Evolutionary conservation across 768 basidiomycete genomes (phyloP).

Genomic region (Rhizopogon rudus): DNA sequence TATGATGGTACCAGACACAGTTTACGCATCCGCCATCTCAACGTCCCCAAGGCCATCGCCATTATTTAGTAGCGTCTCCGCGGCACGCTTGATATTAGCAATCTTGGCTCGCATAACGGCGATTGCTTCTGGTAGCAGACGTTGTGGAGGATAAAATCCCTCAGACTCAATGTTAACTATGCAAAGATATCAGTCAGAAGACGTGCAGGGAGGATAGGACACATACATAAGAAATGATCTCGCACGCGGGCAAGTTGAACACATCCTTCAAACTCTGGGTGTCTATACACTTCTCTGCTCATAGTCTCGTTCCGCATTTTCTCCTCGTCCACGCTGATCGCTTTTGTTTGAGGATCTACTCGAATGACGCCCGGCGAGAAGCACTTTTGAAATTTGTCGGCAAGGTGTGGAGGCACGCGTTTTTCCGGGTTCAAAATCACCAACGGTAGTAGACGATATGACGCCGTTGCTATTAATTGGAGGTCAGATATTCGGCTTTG

Average conservation of each 20-base stretch:
- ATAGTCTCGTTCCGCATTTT: slow-evolving; percentile 83
- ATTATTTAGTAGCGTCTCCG: slow-evolving; percentile 49
- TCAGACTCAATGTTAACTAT: slow-evolving; percentile 89
- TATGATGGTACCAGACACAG: too few relatives aligned
- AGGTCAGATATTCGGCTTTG: neutral
- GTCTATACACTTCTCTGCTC: slow-evolving; percentile 86
- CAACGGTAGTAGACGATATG: slow-evolving; percentile 87
- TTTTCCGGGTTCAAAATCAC: slow-evolving; percentile 65
- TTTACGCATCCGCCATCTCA: slow-evolving; percentile 44
- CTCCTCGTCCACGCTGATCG: slow-evolving; percentile 56
- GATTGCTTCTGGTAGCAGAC: slow-evolving; percentile 76
- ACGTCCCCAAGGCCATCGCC: slow-evolving; percentile 38
- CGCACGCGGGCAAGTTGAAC: slow-evolving; percentile 83
- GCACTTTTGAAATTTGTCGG: slow-evolving; percentile 79
- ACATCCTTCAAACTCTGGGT: slow-evolving; percentile 82
- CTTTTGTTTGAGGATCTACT: slow-evolving; percentile 51
- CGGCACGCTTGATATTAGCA: slow-evolving; percentile 49
- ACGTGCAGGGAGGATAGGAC: neutral
- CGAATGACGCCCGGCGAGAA: slow-evolving; percentile 83
- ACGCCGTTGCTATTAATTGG: slow-evolving; percentile 71
- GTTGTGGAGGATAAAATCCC: slow-evolving; percentile 81
- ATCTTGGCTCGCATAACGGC: slow-evolving; percentile 82
- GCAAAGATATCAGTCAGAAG: slow-evolving; percentile 4
- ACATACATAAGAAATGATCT: slow-evolving; percentile 91
- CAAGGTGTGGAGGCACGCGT: slow-evolving; percentile 72